Conservation (phyloP, 371 early-diverging fungal species). For the Choanephora cucurbitarum region DNA sequence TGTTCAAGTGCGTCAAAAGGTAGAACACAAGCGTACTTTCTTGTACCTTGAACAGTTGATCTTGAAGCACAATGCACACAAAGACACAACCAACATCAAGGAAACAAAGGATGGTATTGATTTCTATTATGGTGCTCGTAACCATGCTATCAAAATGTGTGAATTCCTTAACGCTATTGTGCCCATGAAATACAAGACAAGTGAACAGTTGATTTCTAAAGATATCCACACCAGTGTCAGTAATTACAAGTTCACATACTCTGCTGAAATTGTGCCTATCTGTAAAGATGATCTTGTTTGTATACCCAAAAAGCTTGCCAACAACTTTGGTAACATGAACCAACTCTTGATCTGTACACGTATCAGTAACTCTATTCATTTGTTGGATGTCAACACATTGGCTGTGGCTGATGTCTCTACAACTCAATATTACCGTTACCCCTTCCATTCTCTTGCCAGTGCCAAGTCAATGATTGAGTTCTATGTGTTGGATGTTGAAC, state of each 20-base stretch:
- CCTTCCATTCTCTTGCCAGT: slow-evolving; percentile 77
- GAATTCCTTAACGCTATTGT: slow-evolving; percentile 92
- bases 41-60: slow-evolving; percentile 98
- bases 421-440: slow-evolving; percentile 80
- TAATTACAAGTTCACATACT: slow-evolving; percentile 94
- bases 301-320: slow-evolving; percentile 84
- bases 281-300: slow-evolving; percentile 98
- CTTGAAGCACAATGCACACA: slow-evolving; percentile 96
- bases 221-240: slow-evolving; percentile 94
- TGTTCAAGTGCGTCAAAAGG: slow-evolving; percentile 99
- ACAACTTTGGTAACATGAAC: slow-evolving; percentile 80
- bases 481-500: slow-evolving; percentile 93
- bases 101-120: slow-evolving; percentile 98
- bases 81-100: slow-evolving; percentile 97
- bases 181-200: slow-evolving; percentile 85
- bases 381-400: slow-evolving; percentile 87
- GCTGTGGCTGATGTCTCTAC: slow-evolving; percentile 75
- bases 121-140: slow-evolving; percentile 93
- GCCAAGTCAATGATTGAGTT: slow-evolving; percentile 83
- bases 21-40: slow-evolving; percentile 97
- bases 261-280: slow-evolving; percentile 94
- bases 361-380: slow-evolving; percentile 82
- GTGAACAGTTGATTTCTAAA: slow-evolving; percentile 96
- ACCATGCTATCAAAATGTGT: slow-evolving; percentile 95
- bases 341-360: slow-evolving; percentile 84